Evolutionary conservation across 208 protist species (phyloP), one percentile per base, ranked within the genome.

Genomic region (Trypanosoma congolense): DNA sequence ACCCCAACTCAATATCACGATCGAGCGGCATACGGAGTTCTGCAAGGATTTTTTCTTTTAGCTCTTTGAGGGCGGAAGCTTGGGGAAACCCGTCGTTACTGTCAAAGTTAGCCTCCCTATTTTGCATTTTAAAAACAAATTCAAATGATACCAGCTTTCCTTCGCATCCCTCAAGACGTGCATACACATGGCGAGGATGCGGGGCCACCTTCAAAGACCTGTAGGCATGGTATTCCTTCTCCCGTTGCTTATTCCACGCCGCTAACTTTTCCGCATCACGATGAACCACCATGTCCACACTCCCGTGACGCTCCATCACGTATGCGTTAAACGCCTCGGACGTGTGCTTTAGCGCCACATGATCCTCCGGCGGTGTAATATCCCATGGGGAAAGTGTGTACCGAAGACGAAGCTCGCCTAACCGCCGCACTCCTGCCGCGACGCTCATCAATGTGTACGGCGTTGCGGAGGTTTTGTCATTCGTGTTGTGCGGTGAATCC

Each of bases 341-440:
- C 5, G 81, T 78, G 56, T 89, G 82, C 21, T 75, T 68, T 33
- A 92, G 73, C 6, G 66, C 77, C 30, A 88, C 68, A 45, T 77
- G 68, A 40, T 91, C 80, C 64, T 83, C 83, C 22, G 85, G 89
- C 19, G 85, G 69, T 9, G 79, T 87, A 25, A 90, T 70, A 43
- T 92, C 85, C 78, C 83, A 92, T 44, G 89, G 89, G 0, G 70
- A 75, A 16, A 90, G 75, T 1, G 80, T 82, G 73, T 89, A 95
- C 54, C 73, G 78, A 49, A 95, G 75, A 16, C 73, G 74, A 31
- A 73, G 41, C 33, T 52, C 30, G 45, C 75, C 61, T 29, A 95
- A 70, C 65, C 75, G 70, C 28, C 38, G 44, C 14, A 92, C 42
- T 24, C 78, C 89, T 25, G 83, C 69, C 10, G 58, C 73, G 24